Conservation (phyloP, 345 rosid species). For the Boechera retrofracta region DNA sequence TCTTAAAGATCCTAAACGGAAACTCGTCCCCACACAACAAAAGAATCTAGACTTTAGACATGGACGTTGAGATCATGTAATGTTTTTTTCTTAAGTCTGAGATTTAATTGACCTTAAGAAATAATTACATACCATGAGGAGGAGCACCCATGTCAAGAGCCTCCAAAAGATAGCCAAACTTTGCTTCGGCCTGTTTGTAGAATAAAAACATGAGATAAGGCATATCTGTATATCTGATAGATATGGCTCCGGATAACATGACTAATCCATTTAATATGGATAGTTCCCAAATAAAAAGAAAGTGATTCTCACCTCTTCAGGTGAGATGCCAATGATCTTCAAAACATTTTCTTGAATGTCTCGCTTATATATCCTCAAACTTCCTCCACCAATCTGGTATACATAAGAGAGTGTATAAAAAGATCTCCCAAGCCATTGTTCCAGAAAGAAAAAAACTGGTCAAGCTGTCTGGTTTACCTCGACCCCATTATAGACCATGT, state of each 20-base stretch:
- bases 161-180: slow-evolving; percentile 96
- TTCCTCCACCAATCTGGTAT: slow-evolving; percentile 97
- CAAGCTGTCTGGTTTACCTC: slow-evolving; percentile 62
- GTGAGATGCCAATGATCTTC: slow-evolving; percentile 80
- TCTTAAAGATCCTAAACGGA: neutral
- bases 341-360: slow-evolving; percentile 87
- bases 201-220: slow-evolving; percentile 9
- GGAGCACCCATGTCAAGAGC: slow-evolving; percentile 99
- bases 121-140: slow-evolving; percentile 72
- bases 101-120: neutral
- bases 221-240: neutral
- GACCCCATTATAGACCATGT: slow-evolving; percentile 97
- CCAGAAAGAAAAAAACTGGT: slow-evolving; percentile 10
- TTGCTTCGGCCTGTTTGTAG: slow-evolving; percentile 75
- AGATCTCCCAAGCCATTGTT: slow-evolving; percentile 9
- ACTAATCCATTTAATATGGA: neutral
- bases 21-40: neutral
- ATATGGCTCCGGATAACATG: neutral
- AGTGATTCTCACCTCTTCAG: slow-evolving; percentile 62
- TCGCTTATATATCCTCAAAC: slow-evolving; percentile 92
- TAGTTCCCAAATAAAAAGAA: neutral
- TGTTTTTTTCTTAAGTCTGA: neutral
- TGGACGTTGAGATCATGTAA: neutral
- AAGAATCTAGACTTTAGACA: neutral
- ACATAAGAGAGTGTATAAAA: slow-evolving; percentile 13